Evolutionary conservation across 805 yeast species (phyloP), one percentile per base, ranked within the genome.

Genomic region (Candida awuae): DNA sequence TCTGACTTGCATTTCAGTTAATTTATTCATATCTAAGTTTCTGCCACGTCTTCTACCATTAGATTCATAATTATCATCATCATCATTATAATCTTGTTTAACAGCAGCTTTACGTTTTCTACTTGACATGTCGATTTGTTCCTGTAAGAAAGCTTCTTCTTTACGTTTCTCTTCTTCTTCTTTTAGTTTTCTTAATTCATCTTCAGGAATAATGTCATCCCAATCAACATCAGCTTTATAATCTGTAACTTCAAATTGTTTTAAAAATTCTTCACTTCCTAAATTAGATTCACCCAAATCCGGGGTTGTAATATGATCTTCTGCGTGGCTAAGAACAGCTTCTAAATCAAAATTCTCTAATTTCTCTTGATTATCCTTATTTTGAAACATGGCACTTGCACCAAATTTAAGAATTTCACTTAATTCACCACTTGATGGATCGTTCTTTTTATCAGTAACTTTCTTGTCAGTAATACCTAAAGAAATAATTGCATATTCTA

Each of bases 121-220:
- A 25, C 83, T 75, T 54, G 77, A 82, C 80, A 92, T 74, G 47
- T 86, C 86, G 49, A 92, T 77, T 60, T 92, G 97, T 51, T 87
- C 90, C 54, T 86, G 79, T 41, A 92, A 70, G 54, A 77, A 88
- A 47, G 77, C 82, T 47, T 90, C 97, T 49, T 92, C 97, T 32
- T 80, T 73, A 37, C 83, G 73, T 57, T 78, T 81, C 68, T 82
- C 80, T 57, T 92, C 98, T 40, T 87, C 95, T 47, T 84, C 95
- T 58, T 92, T 92, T 51, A 92, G 70, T 57, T 83, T 85, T 44
- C 77, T 72, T 47, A 94, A 68, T 59, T 92, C 98, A 32, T 84
- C 95, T 48, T 85, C 88, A 0, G 99, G 99, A 53, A 92, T 92
- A 51, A 92, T 92, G 60, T 92, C 99, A 65, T 92, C 97, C 99